These are phyloP conservation scores for Coniochaeta sp. DNA, from an alignment of 2,329 filamentous ascomycete genomes.

Conservation along the genomic window DNA sequence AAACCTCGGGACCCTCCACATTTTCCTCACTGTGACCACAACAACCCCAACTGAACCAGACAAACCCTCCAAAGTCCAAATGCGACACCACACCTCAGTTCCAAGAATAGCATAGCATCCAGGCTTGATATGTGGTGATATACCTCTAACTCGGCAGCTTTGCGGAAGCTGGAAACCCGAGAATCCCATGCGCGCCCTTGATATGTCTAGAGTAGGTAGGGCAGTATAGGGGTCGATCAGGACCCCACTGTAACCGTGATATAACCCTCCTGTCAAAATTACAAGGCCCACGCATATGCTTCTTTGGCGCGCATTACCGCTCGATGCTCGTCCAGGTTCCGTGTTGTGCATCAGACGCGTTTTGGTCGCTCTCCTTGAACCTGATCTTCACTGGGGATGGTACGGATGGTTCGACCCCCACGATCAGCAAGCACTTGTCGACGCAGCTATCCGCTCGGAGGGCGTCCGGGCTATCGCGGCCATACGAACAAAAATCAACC, in stretches of 20 bases:
- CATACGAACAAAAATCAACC: background rate
- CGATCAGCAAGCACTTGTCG: background rate
- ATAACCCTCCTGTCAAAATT: background rate
- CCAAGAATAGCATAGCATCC: background rate
- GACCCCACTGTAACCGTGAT: background rate
- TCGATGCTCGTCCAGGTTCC: background rate
- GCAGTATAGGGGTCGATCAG: background rate
- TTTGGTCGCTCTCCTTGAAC: slow-evolving; percentile 1
- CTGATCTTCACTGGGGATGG: background rate
- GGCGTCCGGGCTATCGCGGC: background rate
- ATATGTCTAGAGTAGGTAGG: background rate
- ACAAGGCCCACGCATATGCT: background rate
- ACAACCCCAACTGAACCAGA: background rate
- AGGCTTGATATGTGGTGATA: background rate
- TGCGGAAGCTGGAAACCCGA: background rate
- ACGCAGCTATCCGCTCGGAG: background rate
- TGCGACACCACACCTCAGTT: background rate
- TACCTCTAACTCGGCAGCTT: background rate
- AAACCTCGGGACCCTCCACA: background rate
- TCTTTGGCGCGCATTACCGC: background rate
- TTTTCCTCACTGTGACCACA: background rate
- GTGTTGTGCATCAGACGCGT: background rate
- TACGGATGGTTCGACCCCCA: background rate
- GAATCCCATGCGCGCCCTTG: background rate
- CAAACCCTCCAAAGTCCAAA: background rate